Conservation (phyloP, 768 basidiomycete species). For the Steccherinum ochraceum region DNA sequence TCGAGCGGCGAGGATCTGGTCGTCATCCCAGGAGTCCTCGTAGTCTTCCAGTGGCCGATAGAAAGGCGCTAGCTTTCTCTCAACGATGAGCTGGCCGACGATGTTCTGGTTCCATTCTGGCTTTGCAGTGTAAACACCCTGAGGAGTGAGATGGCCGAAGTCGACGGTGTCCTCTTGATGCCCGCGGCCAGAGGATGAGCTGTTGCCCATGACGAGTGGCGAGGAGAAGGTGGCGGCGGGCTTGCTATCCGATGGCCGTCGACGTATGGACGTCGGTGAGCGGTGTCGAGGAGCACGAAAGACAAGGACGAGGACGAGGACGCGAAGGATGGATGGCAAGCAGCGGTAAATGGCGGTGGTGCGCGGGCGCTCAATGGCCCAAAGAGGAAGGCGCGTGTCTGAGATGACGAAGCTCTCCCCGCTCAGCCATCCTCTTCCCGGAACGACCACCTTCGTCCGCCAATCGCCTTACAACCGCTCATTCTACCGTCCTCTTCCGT, state of each 20-base stretch:
- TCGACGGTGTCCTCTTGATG: conserved; percentile 83
- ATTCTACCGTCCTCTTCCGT: too few species aligned
- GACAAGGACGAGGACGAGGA: neutral
- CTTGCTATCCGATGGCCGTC: neutral
- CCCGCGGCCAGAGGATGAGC: conserved; percentile 63
- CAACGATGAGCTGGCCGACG: conserved; percentile 83
- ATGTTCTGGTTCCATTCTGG: conserved; percentile 87
- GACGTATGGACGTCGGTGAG: neutral
- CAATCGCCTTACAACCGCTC: too few species aligned
- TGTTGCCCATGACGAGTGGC: conserved; percentile 63
- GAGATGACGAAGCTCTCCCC: neutral
- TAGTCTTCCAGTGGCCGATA: conserved; percentile 95
- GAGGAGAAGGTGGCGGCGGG: too few species aligned
- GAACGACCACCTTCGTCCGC: too few species aligned
- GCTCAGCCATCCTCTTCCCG: too few species aligned
- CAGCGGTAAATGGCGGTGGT: neutral
- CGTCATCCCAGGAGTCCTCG: conserved; percentile 82
- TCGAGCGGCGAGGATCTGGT: conserved; percentile 76
- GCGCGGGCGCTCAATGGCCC: neutral
- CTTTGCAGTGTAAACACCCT: conserved; percentile 79
- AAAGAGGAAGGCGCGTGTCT: neutral
- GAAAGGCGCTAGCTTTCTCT: conserved; percentile 89
- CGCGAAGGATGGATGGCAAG: neutral
- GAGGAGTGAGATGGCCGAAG: conserved; percentile 72
- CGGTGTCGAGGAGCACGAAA: neutral